Conservation (phyloP, 2,329 filamentous ascomycete species). For the Alternaria gansuensis region DNA sequence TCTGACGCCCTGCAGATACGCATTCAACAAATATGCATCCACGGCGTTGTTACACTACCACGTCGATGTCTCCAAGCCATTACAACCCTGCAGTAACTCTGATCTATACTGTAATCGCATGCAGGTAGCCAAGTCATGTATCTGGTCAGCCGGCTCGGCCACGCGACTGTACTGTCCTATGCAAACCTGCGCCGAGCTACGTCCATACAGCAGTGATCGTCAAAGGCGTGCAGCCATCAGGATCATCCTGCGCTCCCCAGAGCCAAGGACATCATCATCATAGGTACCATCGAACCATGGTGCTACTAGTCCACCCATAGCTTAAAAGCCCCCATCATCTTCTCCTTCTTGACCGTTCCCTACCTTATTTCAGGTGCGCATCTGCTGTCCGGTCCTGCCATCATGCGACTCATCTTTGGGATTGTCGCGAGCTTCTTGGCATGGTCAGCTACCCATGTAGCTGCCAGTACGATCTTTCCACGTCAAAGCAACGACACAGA, state of each 20-base stretch:
- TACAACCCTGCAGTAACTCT: conserved; percentile 3
- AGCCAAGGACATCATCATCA: conserved; percentile 30
- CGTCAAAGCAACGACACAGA: conserved; percentile 43
- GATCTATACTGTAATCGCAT: conserved; percentile 8
- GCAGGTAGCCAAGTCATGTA: conserved; percentile 1
- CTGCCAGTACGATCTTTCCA: conserved; percentile 14
- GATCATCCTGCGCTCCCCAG: conserved; percentile 36
- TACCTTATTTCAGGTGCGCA: not conserved
- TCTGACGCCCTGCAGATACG: conserved; percentile 28
- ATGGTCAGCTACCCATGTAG: conserved; percentile 21
- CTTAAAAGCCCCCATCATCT: conserved; percentile 33
- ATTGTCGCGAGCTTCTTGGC: conserved; percentile 27
- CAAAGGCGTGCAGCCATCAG: conserved; percentile 38
- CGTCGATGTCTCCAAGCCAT: conserved; percentile 2
- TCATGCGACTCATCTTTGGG: conserved; percentile 32
- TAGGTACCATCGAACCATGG: conserved; percentile 23
- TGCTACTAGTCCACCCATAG: conserved; percentile 25
- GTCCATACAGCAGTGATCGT: conserved; percentile 33
- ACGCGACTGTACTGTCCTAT: conserved; percentile 17
- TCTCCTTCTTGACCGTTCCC: not conserved
- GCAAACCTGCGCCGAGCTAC: conserved; percentile 7
- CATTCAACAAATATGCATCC: conserved; percentile 29
- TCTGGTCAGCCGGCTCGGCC: conserved; percentile 24
- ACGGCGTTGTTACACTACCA: conserved; percentile 29
- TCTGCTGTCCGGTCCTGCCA: not conserved